A percentile compares a stretch with the other conserved stretches of the same genome.
Conservation (phyloP, 1,284 basidiomycete genomes). For the Melampsora larici-populina region DNA sequence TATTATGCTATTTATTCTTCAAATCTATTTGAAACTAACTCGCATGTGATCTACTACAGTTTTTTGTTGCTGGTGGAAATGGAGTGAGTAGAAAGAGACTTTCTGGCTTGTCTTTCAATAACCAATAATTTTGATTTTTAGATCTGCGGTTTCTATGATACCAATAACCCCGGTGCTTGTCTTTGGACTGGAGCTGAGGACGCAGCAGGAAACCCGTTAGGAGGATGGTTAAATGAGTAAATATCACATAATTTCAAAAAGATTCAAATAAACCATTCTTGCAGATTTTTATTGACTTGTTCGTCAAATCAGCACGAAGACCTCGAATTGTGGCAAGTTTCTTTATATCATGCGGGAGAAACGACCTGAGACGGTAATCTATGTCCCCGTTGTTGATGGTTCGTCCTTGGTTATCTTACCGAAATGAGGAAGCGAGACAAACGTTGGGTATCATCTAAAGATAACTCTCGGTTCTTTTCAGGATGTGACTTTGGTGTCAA, state of each 20-base stretch:
- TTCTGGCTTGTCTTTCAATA: background rate
- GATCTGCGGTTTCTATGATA: conserved; percentile 23
- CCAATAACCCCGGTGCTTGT: conserved; percentile 2
- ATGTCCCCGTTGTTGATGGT: conserved; percentile 1
- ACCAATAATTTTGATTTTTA: background rate
- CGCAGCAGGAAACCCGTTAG: background rate
- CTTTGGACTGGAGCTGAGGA: conserved; percentile 27
- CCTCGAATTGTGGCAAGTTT: conserved; percentile 25
- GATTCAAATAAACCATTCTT: background rate
- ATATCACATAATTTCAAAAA: background rate
- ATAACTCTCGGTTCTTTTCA: background rate
- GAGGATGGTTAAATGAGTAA: conserved; percentile 29
- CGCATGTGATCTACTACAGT: too few species aligned
- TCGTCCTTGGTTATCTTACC: background rate
- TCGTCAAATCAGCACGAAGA: background rate
- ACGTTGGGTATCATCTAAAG: background rate
- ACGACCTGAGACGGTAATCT: background rate
- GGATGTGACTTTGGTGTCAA: background rate
- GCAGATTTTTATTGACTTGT: background rate
- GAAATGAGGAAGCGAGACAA: background rate
- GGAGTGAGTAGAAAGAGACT: conserved; percentile 13
- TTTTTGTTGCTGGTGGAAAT: conserved; percentile 1
- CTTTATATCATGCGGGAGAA: background rate
- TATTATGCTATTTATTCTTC: too few species aligned
- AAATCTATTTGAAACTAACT: too few species aligned